These are phyloP conservation scores for Cyclotella sp. DNA, from an alignment of 108 stramenopile species.

Conservation along the genomic window DNA sequence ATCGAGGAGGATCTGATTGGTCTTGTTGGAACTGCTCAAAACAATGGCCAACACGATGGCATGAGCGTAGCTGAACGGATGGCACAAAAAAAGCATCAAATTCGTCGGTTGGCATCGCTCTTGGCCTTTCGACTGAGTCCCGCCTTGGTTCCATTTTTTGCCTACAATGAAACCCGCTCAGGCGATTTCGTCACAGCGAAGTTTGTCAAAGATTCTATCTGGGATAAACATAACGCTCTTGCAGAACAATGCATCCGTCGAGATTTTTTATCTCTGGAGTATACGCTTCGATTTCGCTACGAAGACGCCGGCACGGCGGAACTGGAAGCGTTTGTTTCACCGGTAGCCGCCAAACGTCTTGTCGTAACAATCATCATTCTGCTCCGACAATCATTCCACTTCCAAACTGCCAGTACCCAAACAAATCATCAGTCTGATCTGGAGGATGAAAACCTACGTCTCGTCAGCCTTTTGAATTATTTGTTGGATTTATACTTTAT, in stretches of 20 bases:
- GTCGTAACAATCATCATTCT: slow-evolving; percentile 25
- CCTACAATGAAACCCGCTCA: neutral
- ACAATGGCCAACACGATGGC: neutral
- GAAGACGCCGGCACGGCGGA: neutral
- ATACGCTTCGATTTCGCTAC: neutral
- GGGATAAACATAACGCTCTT: neutral
- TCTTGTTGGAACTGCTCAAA: neutral
- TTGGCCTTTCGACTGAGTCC: slow-evolving; percentile 45
- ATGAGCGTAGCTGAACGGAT: neutral
- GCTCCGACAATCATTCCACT: slow-evolving; percentile 28
- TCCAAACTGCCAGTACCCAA: neutral
- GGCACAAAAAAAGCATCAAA: neutral
- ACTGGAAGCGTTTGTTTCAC: slow-evolving; percentile 4
- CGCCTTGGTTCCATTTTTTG: slow-evolving; percentile 28
- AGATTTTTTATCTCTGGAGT: slow-evolving; percentile 28
- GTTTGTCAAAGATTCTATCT: neutral
- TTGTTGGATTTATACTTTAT: slow-evolving; percentile 12
- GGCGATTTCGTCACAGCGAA: neutral
- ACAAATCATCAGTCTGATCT: neutral
- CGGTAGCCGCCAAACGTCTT: slow-evolving; percentile 18
- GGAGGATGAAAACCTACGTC: slow-evolving; percentile 20
- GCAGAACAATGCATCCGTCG: slow-evolving; percentile 23
- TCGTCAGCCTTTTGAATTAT: slow-evolving; percentile 29
- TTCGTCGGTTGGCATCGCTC: slow-evolving; percentile 11
- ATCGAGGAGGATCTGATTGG: neutral